These are phyloP conservation scores for Lenwebbia sp. DNA, from an alignment of 345 rosid species.

Conservation along the genomic window DNA sequence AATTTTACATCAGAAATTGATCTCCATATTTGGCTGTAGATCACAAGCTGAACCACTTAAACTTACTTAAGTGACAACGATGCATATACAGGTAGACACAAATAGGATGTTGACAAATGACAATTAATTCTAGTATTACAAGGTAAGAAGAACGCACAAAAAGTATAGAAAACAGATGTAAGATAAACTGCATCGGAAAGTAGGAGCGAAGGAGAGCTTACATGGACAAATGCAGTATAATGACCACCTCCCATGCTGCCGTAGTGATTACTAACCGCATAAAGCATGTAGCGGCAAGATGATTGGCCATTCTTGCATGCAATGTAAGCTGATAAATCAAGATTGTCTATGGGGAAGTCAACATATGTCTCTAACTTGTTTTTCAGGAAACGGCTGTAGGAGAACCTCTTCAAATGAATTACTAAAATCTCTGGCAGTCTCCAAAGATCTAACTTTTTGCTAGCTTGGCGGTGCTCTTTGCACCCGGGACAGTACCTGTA, in stretches of 20 bases:
- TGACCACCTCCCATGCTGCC: slow-evolving; percentile 99
- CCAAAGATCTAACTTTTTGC: slow-evolving; percentile 95
- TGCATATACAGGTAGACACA: background rate
- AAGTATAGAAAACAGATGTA: background rate
- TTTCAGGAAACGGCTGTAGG: slow-evolving; percentile 74
- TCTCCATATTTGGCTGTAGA: background rate
- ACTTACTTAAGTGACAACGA: background rate
- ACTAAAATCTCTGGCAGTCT: slow-evolving; percentile 91
- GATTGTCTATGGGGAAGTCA: slow-evolving; percentile 84
- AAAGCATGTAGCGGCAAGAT: slow-evolving; percentile 69
- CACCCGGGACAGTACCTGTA: slow-evolving; percentile 91
- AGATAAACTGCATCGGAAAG: background rate
- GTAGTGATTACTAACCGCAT: slow-evolving; percentile 92
- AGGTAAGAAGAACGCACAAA: background rate
- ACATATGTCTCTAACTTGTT: slow-evolving; percentile 92
- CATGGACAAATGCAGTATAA: slow-evolving; percentile 96
- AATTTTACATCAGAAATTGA: background rate
- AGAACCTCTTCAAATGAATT: slow-evolving; percentile 90
- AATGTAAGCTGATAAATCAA: slow-evolving; percentile 71
- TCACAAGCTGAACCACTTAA: background rate
- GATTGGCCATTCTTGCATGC: slow-evolving; percentile 37
- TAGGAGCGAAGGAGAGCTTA: slow-evolving; percentile 27
- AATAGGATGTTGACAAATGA: background rate
- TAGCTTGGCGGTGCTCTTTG: slow-evolving; percentile 83
- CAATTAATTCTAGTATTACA: background rate